These are phyloP conservation scores for Eucalyptus virginea DNA, from an alignment of 345 rosid genomes.

Conservation along the genomic window DNA sequence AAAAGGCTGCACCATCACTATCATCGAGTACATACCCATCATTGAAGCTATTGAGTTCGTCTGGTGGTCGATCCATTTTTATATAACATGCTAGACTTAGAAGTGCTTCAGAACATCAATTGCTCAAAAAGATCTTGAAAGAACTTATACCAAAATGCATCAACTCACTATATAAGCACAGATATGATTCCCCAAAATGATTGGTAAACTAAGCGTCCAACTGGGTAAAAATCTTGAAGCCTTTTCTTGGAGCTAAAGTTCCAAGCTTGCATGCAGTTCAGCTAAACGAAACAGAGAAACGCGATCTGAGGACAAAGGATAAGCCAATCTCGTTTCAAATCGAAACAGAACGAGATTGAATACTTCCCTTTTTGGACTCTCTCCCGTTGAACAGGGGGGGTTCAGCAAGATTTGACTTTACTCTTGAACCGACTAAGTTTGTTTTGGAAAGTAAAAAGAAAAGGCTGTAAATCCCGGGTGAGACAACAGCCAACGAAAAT, in stretches of 20 bases:
- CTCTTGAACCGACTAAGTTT: background rate
- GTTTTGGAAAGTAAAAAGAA: background rate
- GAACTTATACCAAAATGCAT: background rate
- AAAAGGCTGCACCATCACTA: background rate
- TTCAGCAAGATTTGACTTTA: background rate
- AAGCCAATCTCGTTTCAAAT: background rate
- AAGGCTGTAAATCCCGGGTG: background rate
- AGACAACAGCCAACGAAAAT: background rate
- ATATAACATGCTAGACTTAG: background rate
- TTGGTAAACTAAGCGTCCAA: background rate
- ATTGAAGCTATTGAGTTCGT: slow-evolving; percentile 9
- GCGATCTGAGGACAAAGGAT: background rate
- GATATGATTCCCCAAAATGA: background rate
- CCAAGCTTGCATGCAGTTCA: background rate
- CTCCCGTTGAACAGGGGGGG: background rate
- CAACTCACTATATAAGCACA: background rate
- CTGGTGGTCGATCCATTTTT: slow-evolving; percentile 23
- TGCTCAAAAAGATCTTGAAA: background rate
- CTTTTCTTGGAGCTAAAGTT: background rate
- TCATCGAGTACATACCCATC: background rate
- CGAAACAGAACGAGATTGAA: background rate
- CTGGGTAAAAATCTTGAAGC: background rate
- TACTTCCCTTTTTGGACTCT: background rate
- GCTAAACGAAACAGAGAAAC: background rate
- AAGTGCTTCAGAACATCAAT: background rate